These are phyloP conservation scores for Diplocarpon mali DNA, from an alignment of 2,329 filamentous ascomycete species.

Conservation along the genomic window DNA sequence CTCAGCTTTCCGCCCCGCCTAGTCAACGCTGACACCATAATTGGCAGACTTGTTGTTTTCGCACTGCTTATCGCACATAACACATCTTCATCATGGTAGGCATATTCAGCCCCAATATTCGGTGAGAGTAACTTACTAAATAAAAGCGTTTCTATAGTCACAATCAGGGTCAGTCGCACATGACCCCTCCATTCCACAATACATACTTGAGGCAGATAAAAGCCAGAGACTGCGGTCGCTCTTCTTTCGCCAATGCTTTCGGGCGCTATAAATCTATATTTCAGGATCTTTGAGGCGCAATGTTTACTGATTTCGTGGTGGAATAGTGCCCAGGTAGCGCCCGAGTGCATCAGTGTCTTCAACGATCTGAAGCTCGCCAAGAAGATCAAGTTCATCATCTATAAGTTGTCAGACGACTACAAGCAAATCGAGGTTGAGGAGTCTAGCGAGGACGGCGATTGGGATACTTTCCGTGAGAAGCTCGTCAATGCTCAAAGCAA, in stretches of 20 bases:
- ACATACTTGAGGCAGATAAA: neutral
- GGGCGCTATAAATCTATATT: neutral
- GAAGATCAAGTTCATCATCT: constrained; percentile 78
- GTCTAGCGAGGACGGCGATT: constrained; percentile 54
- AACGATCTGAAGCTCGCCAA: constrained; percentile 78
- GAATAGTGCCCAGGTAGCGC: constrained; percentile 56
- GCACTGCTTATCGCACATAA: constrained; percentile 13
- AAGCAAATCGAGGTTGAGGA: constrained; percentile 75
- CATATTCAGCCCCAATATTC: neutral
- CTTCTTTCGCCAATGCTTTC: too few relatives aligned
- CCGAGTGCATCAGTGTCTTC: constrained; percentile 60
- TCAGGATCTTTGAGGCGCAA: neutral
- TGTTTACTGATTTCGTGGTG: constrained; percentile 7
- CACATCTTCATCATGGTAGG: constrained; percentile 14
- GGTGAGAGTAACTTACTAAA: constrained; percentile 11
- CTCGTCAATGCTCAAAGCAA: constrained; percentile 64
- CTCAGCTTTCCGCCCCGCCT: neutral
- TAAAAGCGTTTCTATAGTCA: constrained; percentile 36
- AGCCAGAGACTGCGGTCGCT: neutral
- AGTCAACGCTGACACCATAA: constrained; percentile 15
- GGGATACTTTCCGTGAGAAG: constrained; percentile 64
- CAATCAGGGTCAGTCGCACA: constrained; percentile 51
- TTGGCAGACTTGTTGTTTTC: constrained; percentile 10
- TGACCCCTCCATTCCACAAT: constrained; percentile 13
- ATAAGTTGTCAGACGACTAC: constrained; percentile 75